Conservation (phyloP, 1,139 yeast species). For the Scheffersomyces titani region DNA sequence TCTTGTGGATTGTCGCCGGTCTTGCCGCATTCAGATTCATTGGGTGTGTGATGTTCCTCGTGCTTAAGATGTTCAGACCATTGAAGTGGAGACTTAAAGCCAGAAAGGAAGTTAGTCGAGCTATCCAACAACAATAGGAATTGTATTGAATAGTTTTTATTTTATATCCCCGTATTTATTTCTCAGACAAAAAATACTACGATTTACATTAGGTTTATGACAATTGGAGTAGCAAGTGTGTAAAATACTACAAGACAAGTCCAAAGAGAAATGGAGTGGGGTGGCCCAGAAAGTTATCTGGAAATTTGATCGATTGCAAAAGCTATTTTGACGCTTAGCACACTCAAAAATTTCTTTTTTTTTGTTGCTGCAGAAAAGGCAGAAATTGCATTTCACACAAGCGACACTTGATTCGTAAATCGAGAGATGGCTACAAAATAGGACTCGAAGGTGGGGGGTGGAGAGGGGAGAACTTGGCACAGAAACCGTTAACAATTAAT, state of each 20-base stretch:
- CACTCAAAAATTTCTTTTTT: no score
- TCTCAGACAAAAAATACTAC: not conserved
- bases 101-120: slow-evolving; percentile 15
- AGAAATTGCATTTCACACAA: not conserved
- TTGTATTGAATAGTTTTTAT: not conserved
- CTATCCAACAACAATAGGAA: not conserved
- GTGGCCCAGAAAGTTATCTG: not conserved
- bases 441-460: not conserved
- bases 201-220: not conserved
- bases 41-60: slow-evolving; percentile 41
- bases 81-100: slow-evolving; percentile 41
- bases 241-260: not conserved
- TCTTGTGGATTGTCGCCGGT: slow-evolving; percentile 53
- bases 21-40: slow-evolving; percentile 44
- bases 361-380: not conserved
- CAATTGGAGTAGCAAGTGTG: not conserved
- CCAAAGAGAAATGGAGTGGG: not conserved
- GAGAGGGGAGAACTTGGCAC: not conserved
- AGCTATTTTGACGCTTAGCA: not conserved
- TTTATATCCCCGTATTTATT: not conserved
- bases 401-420: not conserved
- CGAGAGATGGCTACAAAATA: not conserved
- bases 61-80: slow-evolving; percentile 40
- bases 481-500: not conserved
- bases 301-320: not conserved